Evolutionary conservation across 2,329 filamentous ascomycete genomes (phyloP).

Genomic region (Gaeumannomyces sp.): DNA sequence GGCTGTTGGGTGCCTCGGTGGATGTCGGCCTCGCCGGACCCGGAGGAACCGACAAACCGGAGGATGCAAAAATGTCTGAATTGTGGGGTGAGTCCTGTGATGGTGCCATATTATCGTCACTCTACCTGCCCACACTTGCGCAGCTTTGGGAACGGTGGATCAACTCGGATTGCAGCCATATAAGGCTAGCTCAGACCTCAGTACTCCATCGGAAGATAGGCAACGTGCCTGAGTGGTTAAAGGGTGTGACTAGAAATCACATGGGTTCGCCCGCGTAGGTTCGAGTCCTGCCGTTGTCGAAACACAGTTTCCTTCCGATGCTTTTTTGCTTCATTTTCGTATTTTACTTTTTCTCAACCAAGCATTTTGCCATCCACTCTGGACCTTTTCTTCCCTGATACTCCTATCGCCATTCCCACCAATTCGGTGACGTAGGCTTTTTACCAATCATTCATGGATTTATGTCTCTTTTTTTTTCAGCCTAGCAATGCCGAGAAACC

Average conservation of each 20-base stretch:
- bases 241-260: slow-evolving; percentile 9
- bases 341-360: background rate
- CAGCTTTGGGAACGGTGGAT: too few species aligned
- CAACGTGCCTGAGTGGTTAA: slow-evolving; percentile 9
- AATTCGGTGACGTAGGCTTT: background rate
- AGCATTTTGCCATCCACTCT: too few species aligned
- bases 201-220: background rate
- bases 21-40: too few species aligned
- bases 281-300: slow-evolving; percentile 8
- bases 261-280: slow-evolving; percentile 9
- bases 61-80: too few species aligned
- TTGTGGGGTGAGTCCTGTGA: too few species aligned
- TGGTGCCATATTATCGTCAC: too few species aligned
- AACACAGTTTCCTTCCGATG: background rate
- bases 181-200: background rate
- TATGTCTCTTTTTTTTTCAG: too few species aligned
- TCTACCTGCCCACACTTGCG: too few species aligned
- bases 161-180: background rate
- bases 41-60: too few species aligned
- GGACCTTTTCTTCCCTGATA: too few species aligned
- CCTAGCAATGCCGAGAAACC: too few species aligned
- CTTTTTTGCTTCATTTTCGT: background rate
- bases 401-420: background rate
- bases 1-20: too few species aligned
- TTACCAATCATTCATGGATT: background rate